These are phyloP conservation scores for Phytophthora megakarya DNA, from an alignment of 352 stramenopile genomes.

Conservation along the genomic window DNA sequence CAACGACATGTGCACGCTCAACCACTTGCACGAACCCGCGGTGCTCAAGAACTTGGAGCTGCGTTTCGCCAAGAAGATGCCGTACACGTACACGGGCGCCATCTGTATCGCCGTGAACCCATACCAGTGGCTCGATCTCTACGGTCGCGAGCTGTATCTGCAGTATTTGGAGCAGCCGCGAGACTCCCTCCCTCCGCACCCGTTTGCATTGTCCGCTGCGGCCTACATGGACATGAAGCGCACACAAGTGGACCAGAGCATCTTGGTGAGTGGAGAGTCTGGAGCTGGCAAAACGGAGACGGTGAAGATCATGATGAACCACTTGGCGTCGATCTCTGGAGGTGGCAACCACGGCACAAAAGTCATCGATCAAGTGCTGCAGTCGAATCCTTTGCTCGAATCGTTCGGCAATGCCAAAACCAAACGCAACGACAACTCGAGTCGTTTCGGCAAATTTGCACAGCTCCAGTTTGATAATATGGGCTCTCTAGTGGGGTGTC, in stretches of 20 bases:
- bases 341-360: slow-evolving; percentile 66
- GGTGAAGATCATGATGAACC: slow-evolving; percentile 94
- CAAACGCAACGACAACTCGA: slow-evolving; percentile 85
- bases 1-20: slow-evolving; percentile 82
- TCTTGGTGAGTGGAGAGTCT: slow-evolving; percentile 86
- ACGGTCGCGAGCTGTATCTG: slow-evolving; percentile 66
- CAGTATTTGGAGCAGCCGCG: slow-evolving; percentile 63
- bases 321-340: slow-evolving; percentile 77
- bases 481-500: slow-evolving; percentile 66
- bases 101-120: slow-evolving; percentile 86
- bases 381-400: slow-evolving; percentile 78
- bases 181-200: slow-evolving; percentile 63
- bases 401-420: slow-evolving; percentile 86
- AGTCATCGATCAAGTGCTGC: slow-evolving; percentile 81
- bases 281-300: slow-evolving; percentile 94
- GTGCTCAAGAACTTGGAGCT: slow-evolving; percentile 80
- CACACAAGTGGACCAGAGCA: slow-evolving; percentile 82
- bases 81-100: slow-evolving; percentile 83
- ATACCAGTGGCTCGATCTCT: slow-evolving; percentile 84
- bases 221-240: slow-evolving; percentile 80
- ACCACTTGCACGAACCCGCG: slow-evolving; percentile 79
- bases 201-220: slow-evolving; percentile 71
- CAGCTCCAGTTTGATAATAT: slow-evolving; percentile 76
- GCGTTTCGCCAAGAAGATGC: slow-evolving; percentile 69
- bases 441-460: slow-evolving; percentile 82